Conservation (phyloP, 2,329 filamentous ascomycete species). For the Penicillium sclerotigenum region DNA sequence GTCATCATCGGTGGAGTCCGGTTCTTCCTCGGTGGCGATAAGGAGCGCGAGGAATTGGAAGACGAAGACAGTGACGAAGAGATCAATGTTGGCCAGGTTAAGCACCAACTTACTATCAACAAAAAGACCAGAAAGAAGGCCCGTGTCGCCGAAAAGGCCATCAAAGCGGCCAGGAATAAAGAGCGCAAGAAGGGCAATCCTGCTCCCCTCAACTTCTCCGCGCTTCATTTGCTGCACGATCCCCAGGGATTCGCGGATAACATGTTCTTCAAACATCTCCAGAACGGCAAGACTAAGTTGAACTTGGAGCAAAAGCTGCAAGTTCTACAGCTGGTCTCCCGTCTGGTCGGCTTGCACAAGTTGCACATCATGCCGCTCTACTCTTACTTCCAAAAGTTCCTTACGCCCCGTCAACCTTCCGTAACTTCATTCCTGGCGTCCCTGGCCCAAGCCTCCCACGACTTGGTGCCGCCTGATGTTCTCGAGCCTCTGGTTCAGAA, state of each 20-base stretch:
- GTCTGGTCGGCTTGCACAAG: constrained; percentile 89
- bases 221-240: constrained; percentile 87
- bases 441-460: constrained; percentile 86
- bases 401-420: constrained; percentile 81
- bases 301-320: constrained; percentile 83
- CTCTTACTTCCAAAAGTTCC: constrained; percentile 91
- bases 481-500: constrained; percentile 88
- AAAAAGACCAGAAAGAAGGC: constrained; percentile 92
- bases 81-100: constrained; percentile 73
- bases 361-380: constrained; percentile 86
- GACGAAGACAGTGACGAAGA: constrained; percentile 83
- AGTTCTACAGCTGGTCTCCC: constrained; percentile 86
- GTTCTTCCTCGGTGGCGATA: constrained; percentile 95
- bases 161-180: constrained; percentile 74
- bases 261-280: constrained; percentile 86
- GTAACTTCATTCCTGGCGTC: constrained; percentile 93
- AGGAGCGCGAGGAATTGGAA: constrained; percentile 88
- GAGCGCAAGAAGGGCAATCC: constrained; percentile 86
- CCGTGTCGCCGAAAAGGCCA: constrained; percentile 73
- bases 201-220: constrained; percentile 91
- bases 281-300: constrained; percentile 79
- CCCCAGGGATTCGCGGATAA: constrained; percentile 90
- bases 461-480: constrained; percentile 85
- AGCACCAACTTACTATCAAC: constrained; percentile 85
- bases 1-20: constrained; percentile 81